phyloP scores from a whole-genome alignment of 768 basidiomycete species.

The Boletus insuetus region DNA sequence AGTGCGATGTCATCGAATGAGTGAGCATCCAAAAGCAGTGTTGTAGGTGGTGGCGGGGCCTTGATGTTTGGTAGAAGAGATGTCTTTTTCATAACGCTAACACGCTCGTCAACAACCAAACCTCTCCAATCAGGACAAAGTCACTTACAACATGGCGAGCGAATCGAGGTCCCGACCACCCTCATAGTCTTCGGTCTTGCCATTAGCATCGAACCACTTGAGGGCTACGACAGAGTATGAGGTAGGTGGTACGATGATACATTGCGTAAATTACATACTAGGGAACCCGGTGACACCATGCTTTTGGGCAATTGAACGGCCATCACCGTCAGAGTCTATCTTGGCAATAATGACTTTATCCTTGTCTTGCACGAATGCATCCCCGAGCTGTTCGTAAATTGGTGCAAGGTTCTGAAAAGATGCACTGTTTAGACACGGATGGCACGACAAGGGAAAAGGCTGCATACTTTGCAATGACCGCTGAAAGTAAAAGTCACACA shows the following conservation, averaged over 20 bases:
- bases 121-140: neutral
- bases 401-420: conserved; percentile 79
- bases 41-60: conserved; percentile 73
- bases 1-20: conserved; percentile 77
- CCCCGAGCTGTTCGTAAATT: conserved; percentile 82
- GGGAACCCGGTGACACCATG: conserved; percentile 85
- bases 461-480: conserved; percentile 81
- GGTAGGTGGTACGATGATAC: neutral
- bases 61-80: conserved; percentile 88
- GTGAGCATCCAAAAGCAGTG: conserved; percentile 60
- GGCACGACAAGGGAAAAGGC: neutral
- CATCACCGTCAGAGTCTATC: conserved; percentile 88
- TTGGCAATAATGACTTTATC: conserved; percentile 89
- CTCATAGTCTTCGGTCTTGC: conserved; percentile 65
- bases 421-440: neutral
- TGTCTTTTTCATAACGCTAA: conserved; percentile 70
- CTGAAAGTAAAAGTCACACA: conserved; percentile 32
- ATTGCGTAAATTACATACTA: conserved; percentile 49
- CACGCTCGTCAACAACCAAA: neutral
- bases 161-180: conserved; percentile 80
- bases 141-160: conserved; percentile 68
- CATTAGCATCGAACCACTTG: conserved; percentile 84
- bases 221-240: conserved; percentile 52
- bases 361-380: conserved; percentile 75
- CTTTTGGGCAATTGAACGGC: conserved; percentile 70